These are phyloP conservation scores for Nepenthes gracilis DNA, from an alignment of 148 eudicot genomes.

Conservation along the genomic window DNA sequence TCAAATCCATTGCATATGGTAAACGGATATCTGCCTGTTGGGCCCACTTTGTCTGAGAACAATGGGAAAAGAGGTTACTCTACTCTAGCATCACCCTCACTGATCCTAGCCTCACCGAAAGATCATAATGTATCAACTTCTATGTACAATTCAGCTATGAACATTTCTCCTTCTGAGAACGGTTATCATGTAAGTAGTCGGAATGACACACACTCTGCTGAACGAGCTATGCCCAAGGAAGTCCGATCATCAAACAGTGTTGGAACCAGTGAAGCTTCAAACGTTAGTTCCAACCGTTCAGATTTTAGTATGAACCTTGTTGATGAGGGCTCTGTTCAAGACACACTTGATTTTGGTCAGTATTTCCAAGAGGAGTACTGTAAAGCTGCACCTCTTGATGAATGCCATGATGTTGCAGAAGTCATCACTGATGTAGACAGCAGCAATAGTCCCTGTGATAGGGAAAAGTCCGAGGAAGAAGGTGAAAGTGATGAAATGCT, in stretches of 20 bases:
- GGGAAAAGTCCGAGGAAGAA: conserved; percentile 65
- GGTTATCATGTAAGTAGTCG: conserved; percentile 42
- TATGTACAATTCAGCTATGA: conserved; percentile 23
- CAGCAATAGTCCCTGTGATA: conserved; percentile 37
- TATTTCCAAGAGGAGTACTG: conserved; percentile 80
- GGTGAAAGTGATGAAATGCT: conserved; percentile 73
- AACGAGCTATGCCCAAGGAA: conserved; percentile 29
- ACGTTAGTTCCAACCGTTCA: conserved; percentile 67
- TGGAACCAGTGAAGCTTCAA: conserved; percentile 55
- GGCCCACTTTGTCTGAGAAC: conserved; percentile 13
- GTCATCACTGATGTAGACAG: conserved; percentile 57
- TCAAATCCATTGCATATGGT: neutral
- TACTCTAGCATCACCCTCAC: conserved; percentile 21
- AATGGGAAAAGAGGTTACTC: conserved; percentile 22
- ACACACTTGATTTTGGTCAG: conserved; percentile 56
- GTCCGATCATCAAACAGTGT: conserved; percentile 48
- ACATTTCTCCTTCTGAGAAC: conserved; percentile 32
- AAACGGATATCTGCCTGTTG: conserved; percentile 19
- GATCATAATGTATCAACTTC: conserved; percentile 8
- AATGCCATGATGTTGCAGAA: conserved; percentile 42
- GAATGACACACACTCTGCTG: conserved; percentile 19
- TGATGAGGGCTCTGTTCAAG: conserved; percentile 56
- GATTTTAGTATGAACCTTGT: conserved; percentile 65
- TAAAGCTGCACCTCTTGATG: conserved; percentile 44
- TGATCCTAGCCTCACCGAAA: conserved; percentile 26